Evolutionary conservation across 306 rosid species (phyloP), one percentile per base, ranked within the genome.

Genomic region (Vigna hirtella): DNA sequence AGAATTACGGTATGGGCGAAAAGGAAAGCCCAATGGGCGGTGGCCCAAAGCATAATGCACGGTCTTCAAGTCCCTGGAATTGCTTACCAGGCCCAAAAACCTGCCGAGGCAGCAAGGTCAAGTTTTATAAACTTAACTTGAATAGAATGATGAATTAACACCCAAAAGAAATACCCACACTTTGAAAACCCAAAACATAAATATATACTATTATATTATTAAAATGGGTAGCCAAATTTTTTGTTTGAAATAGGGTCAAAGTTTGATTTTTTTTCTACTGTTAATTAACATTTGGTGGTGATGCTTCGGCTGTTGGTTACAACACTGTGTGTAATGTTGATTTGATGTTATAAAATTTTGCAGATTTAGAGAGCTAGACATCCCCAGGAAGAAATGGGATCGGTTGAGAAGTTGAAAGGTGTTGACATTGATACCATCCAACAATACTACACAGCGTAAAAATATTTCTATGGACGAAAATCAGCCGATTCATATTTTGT

Each of bases 71-170:
- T 77, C 18, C 62, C 66, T 90, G 6, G 91, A 89, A 18, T 90
- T 5, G 91, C 88, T 12, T 95, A 90, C 67, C 92, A 88, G 55
- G 93, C 93, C 30, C 81, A 81, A 86, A 87, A 58, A 47, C 87
- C 89, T 20, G 96, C 91, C 50, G 93, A 92, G 81, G 89, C 84
- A 63, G 92, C 96, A 1, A 90, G 95, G 93, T 88, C 2, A n/a
- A 43, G 36, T 59, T 49, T 34, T 24, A 28, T 20, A 9, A 56
- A 57, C 34, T 55, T 55, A n/a, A 43, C 56, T n/a, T 56, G 9
- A 22, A 55, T 20, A 20, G 30, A 55, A 47, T 42, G 47, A 42
- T 42, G 12, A 13, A 42, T 34, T 34, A 34, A 34, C 38, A 34
- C 7, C 38, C 38, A 34, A 34, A 34, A 34, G 6, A 34, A 34